Percentiles rank a stretch among this genome's conserved stretches.
These are phyloP conservation scores for Solanum appendiculatum DNA, from an alignment of 257 asterid genomes.

Conservation along the genomic window DNA sequence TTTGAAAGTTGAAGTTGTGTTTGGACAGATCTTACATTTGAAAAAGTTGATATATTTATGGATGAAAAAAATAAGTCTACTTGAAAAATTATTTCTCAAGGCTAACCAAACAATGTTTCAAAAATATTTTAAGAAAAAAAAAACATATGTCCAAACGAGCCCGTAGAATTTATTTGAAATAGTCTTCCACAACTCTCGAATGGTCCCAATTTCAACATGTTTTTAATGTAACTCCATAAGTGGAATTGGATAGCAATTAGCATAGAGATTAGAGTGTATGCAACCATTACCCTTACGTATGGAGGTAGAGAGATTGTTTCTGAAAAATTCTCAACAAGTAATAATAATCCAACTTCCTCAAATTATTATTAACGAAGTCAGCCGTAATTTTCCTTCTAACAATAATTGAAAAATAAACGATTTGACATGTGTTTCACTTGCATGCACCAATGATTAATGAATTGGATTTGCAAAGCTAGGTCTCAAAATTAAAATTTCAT, in stretches of 20 bases:
- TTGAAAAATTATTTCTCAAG: fast-evolving
- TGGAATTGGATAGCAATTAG: no score
- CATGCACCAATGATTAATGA: not conserved
- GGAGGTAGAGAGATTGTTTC: not conserved
- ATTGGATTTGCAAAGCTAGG: not conserved
- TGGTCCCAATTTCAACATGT: not conserved
- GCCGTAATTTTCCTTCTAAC: not conserved
- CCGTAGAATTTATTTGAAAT: not conserved
- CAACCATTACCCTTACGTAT: fast-evolving
- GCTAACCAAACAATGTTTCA: not conserved
- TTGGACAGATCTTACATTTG: not conserved
- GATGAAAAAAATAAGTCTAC: not conserved
- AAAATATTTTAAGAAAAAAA: not conserved
- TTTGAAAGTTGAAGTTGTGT: not conserved
- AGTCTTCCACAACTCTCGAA: not conserved
- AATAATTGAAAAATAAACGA: not conserved
- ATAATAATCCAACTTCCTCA: not conserved
- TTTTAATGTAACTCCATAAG: no score
- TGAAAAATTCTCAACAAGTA: not conserved
- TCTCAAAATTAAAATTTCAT: not conserved
- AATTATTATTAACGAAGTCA: not conserved
- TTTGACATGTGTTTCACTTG: not conserved
- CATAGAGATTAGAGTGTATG: not conserved
- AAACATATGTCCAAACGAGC: not conserved
- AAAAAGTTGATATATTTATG: not conserved